phyloP scores from a whole-genome alignment of 2,329 filamentous ascomycete genomes.

The Metarhizium anisopliae region DNA sequence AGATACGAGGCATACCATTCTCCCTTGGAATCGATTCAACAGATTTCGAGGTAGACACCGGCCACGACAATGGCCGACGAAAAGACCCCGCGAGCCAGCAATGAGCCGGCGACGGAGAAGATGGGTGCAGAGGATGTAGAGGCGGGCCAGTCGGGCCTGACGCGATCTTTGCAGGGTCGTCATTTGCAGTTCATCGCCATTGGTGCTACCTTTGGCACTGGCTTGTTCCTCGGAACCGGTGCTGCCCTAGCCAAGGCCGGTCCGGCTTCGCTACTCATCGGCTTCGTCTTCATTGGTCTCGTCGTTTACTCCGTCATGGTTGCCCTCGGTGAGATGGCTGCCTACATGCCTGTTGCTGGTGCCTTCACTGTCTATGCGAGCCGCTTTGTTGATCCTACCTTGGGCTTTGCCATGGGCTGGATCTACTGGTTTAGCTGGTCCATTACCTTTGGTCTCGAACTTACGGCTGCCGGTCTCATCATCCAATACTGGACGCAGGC shows the following conservation, averaged over 20 bases:
- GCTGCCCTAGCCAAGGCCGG: slow-evolving; percentile 53
- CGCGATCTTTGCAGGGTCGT: slow-evolving; percentile 27
- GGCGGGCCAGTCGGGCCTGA: slow-evolving; percentile 24
- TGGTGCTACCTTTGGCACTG: slow-evolving; percentile 61
- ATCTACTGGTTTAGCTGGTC: slow-evolving; percentile 77
- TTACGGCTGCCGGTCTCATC: slow-evolving; percentile 63
- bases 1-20: too few relatives aligned
- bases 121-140: slow-evolving; percentile 22
- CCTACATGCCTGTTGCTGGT: slow-evolving; percentile 67
- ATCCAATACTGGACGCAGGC: slow-evolving; percentile 63
- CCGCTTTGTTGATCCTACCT: slow-evolving; percentile 62
- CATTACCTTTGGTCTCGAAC: slow-evolving; percentile 63
- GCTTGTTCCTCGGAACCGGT: slow-evolving; percentile 62
- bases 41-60: too few relatives aligned
- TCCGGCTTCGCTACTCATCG: slow-evolving; percentile 57
- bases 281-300: slow-evolving; percentile 59
- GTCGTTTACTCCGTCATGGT: slow-evolving; percentile 71
- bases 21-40: too few relatives aligned
- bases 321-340: slow-evolving; percentile 62
- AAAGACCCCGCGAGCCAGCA: slow-evolving; percentile 4
- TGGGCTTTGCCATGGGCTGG: slow-evolving; percentile 75
- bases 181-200: slow-evolving; percentile 44
- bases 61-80: slow-evolving; percentile 3
- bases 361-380: slow-evolving; percentile 70
- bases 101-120: slow-evolving; percentile 1